Base-by-base conservation (phyloP, 768 basidiomycete genomes). In the Pleurotus eryngii region DNA sequence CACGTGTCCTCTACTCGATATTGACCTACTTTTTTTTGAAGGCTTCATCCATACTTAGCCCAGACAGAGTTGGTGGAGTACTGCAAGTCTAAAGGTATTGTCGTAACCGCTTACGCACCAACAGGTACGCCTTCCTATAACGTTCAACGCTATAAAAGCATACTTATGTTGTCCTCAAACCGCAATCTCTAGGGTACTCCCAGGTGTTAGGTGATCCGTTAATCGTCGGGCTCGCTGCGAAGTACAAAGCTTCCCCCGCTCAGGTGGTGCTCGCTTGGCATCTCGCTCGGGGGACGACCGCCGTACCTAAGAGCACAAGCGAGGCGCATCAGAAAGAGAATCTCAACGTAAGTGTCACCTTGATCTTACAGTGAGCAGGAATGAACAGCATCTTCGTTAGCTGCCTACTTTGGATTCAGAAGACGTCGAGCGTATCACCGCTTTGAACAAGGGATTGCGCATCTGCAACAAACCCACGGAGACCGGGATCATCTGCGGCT, bases 201-300 rank as follows among this genome's bases (percentile, higher is more conserved):
- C 68, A 60, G 35, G 77, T 83, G 26, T 76, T 78, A 7, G 70
- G 65, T 18, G 78, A 85, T 61, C 79, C 79, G 0, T 60, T 73
- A 7, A 76, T 83, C 45, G 60, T 69, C 20, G 67, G 71, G 40
- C 65, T 84, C 3, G 81, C 82, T 5, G 61, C 69, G 56, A 83
- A 82, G 58, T 76, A 83, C 65, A 72, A 71, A 2, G 78, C 70
- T 3, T 67, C 74, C 0, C 69, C 80, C 1, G 77, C 73, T 4
- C 81, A 83, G 64, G 67, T 85, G 35, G 74, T 76, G 26, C 66
- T 84, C 5, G 76, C 78, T 0, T 85, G 82, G 82, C 78, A 81
- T 61, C 46, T 82, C 38, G 71, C 75, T 14, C 68, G 81, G 26
- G 75, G 77, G 0, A 74, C 73, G 5, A 65, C 73, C 18, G 71